phyloP scores from a whole-genome alignment of 2,329 filamentous ascomycete species.

The Fusarium duplospermum region DNA sequence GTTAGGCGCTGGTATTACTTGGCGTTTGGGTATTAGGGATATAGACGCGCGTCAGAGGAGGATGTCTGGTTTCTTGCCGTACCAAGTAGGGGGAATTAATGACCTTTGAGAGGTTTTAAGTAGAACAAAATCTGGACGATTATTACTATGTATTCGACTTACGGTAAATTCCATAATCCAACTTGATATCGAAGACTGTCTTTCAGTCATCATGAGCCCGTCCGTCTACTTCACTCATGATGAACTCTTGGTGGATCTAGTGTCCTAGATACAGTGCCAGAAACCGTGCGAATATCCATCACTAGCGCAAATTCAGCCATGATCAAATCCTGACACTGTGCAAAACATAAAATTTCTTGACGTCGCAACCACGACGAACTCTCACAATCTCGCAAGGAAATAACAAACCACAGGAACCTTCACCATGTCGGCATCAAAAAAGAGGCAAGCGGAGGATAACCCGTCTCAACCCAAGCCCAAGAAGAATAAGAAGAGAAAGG shows the following conservation, averaged over 20 bases:
- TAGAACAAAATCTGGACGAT: background rate
- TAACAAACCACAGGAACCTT: conserved; percentile 7
- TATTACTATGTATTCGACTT: background rate
- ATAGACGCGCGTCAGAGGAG: conserved; percentile 3
- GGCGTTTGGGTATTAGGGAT: conserved; percentile 34
- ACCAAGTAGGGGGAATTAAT: background rate
- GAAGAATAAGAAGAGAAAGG: conserved; percentile 68
- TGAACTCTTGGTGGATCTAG: conserved; percentile 18
- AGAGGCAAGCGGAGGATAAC: conserved; percentile 66
- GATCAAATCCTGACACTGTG: conserved; percentile 35
- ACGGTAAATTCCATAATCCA: background rate
- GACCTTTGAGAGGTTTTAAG: background rate
- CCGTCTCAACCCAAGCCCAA: conserved; percentile 51
- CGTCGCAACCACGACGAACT: conserved; percentile 18
- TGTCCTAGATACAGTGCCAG: conserved; percentile 11
- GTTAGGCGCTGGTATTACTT: conserved; percentile 9
- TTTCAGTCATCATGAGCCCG: conserved; percentile 17
- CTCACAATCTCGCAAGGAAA: conserved; percentile 8
- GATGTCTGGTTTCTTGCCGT: background rate
- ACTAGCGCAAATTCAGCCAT: background rate
- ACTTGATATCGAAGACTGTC: background rate
- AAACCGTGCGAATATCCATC: conserved; percentile 3
- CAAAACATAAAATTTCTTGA: conserved; percentile 40
- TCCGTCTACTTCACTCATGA: conserved; percentile 1
- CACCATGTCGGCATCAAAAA: conserved; percentile 60